Base-by-base conservation (phyloP, 164 flowering plant genomes). In the Dillenia turbinata region DNA sequence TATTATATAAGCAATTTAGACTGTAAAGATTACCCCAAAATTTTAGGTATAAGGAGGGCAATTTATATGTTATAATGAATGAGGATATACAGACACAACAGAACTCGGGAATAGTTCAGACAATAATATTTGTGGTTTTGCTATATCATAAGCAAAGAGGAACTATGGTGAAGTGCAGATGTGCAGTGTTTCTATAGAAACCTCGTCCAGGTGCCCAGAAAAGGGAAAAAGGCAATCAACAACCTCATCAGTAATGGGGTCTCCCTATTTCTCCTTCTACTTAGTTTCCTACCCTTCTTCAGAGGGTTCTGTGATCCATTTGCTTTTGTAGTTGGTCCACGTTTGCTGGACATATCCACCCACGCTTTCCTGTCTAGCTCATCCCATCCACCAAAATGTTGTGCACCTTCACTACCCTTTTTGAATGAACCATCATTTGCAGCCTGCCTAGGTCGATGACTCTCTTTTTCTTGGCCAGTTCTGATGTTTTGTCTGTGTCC, bases 371-470 rank as follows among this genome's bases (percentile, higher is more conserved):
- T 62, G 61, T 81, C 87, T 46, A 79, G 67, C 54, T 83, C 85
- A 57, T 83, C 85, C 85, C 87, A 83, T 8, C 87, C 87, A 17
- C 87, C 85, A 69, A 64, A 83, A 12, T 65, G 65, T 0, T 66
- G 47, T 5, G 43, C 33, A n/a, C 47, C 48, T 11, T 57, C 62
- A 14, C 33, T 60, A 48, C 52, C 69, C 13, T 56, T 74, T 44
- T 62, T 52, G 49, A 24, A 40, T 26, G 70, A 61, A 52, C 62
- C 69, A 61, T 65, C 60, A 60, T 59, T 53, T 16, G 54, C 46
- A 12, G 63, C 47, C 54, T 44, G 53, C 82, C 79, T 73, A 2
- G 84, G 71, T n/a, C 66, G 68, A 46, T 68, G 70, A 47, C 63
- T 55, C 19, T 33, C 54, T 45, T 13, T 33, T 2, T 46, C 57